Evolutionary conservation across 352 stramenopile species (phyloP).

Genomic region (Phytophthora sojae): DNA sequence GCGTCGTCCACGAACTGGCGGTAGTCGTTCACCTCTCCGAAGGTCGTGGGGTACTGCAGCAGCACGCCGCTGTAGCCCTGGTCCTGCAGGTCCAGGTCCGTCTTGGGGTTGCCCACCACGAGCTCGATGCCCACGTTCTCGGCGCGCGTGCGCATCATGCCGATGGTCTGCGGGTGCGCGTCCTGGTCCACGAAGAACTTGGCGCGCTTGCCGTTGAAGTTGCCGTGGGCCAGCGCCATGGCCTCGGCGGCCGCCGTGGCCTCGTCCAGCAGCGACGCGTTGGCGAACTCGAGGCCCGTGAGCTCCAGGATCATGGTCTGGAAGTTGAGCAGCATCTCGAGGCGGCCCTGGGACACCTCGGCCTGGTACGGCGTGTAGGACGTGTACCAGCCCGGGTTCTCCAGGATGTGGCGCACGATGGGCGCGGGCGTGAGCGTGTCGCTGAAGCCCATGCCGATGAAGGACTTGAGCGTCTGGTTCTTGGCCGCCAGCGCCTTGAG

Average conservation of each 20-base stretch:
- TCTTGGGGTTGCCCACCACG: conserved; percentile 86
- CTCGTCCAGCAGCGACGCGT: conserved; percentile 98
- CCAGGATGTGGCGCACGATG: conserved; percentile 97
- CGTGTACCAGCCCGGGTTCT: conserved; percentile 99
- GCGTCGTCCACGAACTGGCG: conserved; percentile 89
- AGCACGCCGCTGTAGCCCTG: conserved; percentile 96
- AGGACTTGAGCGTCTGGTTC: conserved; percentile 96
- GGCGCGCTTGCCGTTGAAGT: conserved; percentile 94
- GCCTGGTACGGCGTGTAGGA: conserved; percentile 99
- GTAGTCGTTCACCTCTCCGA: conserved; percentile 94
- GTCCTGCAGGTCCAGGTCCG: conserved; percentile 82
- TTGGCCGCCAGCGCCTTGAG: conserved; percentile 94
- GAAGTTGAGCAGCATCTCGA: conserved; percentile 99
- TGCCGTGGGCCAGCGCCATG: conserved; percentile 96
- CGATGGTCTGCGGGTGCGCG: conserved; percentile 92
- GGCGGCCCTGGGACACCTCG: conserved; percentile 98
- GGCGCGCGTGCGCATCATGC: conserved; percentile 94
- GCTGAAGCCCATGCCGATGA: conserved; percentile 99
- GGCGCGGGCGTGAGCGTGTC: conserved; percentile 96
- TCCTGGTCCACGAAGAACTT: conserved; percentile 97
- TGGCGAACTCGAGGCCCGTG: conserved; percentile 97
- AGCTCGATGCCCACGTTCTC: conserved; percentile 94
- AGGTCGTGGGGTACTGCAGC: conserved; percentile 99
- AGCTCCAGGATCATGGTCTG: conserved; percentile 98
- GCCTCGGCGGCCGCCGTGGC: conserved; percentile 98